Evolutionary conservation across 768 basidiomycete species (phyloP), one percentile per base, ranked within the genome.

Genomic region (Solioccasus polychromus): DNA sequence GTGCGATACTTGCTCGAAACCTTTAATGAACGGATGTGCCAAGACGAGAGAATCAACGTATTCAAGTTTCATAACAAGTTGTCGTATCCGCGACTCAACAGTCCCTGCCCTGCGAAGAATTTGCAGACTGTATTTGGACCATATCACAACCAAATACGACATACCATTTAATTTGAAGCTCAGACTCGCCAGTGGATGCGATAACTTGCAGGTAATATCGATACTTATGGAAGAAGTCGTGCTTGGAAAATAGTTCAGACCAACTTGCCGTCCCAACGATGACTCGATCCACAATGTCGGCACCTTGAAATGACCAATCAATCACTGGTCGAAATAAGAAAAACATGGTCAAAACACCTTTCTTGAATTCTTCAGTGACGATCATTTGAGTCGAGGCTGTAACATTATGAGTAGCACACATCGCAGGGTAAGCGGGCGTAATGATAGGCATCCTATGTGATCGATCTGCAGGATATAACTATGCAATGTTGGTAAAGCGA

Each of bases 391-490:
- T 98, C 8, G 93, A 96, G 34, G 82, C 80, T 41, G 92, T 93
- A 49, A 98, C 94, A 58, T 98, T 99, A 71, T 99, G 96, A 15
- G 96, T 99, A 20, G 95, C 82, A 66, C 95, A 98, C 95, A 99
- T 99, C 6, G 95, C 85, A 36, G 96, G 96, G 68, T 97, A 99
- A 10, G 96, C 94, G 3, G 96, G 96, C 2, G 96, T 99, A 57
- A 99, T 98, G 60, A 99, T 97, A 11, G 96, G 96, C 96, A 98
- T 98, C 54, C 92, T 80, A 69, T 99, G 96, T n/a, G 89, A 79
- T 47, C 89, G 78, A 66, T 97, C 93, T 48, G 81, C 81, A 5
- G 92, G 92, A 65, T 95, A 97, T 44, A 96, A 66, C 88, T 94
- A 48, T 18, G 30, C n/a, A 39, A 11, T 17, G 35, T 60, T 8